A percentile compares a stretch with the other conserved stretches of the same genome.
Conservation (phyloP, 1,284 basidiomycete genomes). For the Entoloma clypeatum region DNA sequence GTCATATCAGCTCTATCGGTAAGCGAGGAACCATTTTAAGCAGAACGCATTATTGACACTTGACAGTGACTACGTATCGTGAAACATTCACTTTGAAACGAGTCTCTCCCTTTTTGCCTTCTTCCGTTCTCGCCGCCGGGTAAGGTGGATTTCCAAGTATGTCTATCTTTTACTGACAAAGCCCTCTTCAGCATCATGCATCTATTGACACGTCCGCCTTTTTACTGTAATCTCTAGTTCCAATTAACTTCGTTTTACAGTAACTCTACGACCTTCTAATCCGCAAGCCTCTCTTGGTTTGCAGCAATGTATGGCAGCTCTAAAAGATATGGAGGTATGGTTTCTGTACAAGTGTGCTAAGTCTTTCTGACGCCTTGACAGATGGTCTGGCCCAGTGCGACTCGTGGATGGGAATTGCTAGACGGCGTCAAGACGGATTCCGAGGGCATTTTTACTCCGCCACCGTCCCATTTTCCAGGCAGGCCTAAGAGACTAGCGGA, state of each 20-base stretch:
- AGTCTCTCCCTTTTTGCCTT: slow-evolving; percentile 67
- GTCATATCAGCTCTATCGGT: slow-evolving; percentile 71
- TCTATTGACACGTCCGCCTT: slow-evolving; percentile 61
- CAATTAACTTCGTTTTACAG: slow-evolving; percentile 33
- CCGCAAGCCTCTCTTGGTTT: slow-evolving; percentile 66
- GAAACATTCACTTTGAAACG: slow-evolving; percentile 61
- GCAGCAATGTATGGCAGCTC: slow-evolving; percentile 60
- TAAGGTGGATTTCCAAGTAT: slow-evolving; percentile 33
- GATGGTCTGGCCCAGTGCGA: slow-evolving; percentile 71
- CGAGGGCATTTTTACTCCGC: slow-evolving; percentile 38
- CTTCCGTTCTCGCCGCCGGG: slow-evolving; percentile 76
- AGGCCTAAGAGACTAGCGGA: slow-evolving; percentile 61
- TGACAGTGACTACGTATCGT: slow-evolving; percentile 54
- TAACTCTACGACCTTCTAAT: slow-evolving; percentile 65
- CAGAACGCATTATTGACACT: slow-evolving; percentile 1
- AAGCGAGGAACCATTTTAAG: slow-evolving; percentile 17
- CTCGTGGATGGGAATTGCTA: slow-evolving; percentile 65
- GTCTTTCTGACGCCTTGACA: slow-evolving; percentile 15
- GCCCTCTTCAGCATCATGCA: slow-evolving; percentile 70
- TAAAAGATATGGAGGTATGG: slow-evolving; percentile 70
- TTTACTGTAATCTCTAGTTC: slow-evolving; percentile 6
- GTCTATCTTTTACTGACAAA: slow-evolving; percentile 8
- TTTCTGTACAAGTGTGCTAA: not conserved
- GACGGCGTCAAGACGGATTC: slow-evolving; percentile 63
- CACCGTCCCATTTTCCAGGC: slow-evolving; percentile 33